Evolutionary conservation across 106 monocot species (phyloP), one percentile per base, ranked within the genome.

Genomic region (Xerophyta viscosa): DNA sequence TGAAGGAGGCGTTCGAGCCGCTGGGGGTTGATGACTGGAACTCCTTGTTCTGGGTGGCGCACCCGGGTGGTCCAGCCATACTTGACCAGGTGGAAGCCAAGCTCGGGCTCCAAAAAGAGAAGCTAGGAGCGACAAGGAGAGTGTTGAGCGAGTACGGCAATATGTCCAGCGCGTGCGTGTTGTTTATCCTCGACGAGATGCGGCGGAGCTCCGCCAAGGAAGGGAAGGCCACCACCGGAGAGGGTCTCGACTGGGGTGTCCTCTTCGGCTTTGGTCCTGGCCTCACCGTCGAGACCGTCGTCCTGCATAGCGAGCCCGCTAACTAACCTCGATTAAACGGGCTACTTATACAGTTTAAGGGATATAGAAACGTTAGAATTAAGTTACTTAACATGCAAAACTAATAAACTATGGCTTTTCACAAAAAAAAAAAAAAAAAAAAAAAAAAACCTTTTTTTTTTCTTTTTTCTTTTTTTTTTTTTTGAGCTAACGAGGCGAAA

Each of bases 181-280:
- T 74, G 24, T 80, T 80, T 49, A 74, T 73, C 12, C 61, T 79
- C 30, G 78, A 79, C 26, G 78, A 79, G 60, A 79, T 79, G 78
- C 49, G 73, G 31, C 62, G 36, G 65, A 58, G 67, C 58, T 54
- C 54, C 6, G 31, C 31, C 1, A 26, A 30, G 19, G 54, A 54
- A 19, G 54, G 54, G 31, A 54, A 54, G 54, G 31, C 3, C 6
- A 54, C 54, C 15, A 54, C 54, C 19, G 54, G 54, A 3, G 54
- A 54, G 6, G 54, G 54, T n/a, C 20, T 54, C 3, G 54, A 54
- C 18, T 54, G 29, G 54, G 54, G 54, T 5, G 54, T 54, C 8
- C 33, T 54, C 31, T 54, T 54, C 14, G 54, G 54, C 25, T 50
- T 50, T 13, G 50, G 50, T 13, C 50, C 50, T 8, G 50, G 50